Base-by-base conservation (phyloP, 2,329 filamentous ascomycete species). In the Myriosclerotinia scirpicola region DNA sequence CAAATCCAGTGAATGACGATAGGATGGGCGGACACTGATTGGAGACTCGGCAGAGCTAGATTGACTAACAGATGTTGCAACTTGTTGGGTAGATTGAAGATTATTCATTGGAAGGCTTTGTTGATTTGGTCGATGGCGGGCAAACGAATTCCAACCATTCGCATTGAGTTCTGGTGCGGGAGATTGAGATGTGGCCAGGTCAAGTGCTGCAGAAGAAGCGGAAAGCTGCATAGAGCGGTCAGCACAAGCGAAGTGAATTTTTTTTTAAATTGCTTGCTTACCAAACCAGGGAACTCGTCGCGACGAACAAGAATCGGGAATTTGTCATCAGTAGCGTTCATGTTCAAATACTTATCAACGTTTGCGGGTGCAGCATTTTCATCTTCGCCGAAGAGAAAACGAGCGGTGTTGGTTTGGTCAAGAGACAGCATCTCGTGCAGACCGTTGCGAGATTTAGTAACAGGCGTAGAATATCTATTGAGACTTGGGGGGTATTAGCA, bases 391-490 rank as follows among this genome's bases (percentile, higher is more conserved):
- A 97, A 96, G 48, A 97, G 82, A 75, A 96, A 96, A 65, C 90
- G 88, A 36, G 92, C 86, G 15, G 91, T 93, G 79, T 95, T 93
- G 74, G 92, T 92, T 72, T 91, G 89, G 69, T 95, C 93, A 67
- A 96, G 81, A 50, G 85, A 85, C 67, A 66, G 38, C 73, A 87
- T 83, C 71, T 89, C 87, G 75, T 90, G 87, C 73, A 87, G 80
- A 69, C 89, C 85, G 71, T 83, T 87, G 71, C 89, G 86, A 71
- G 88, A 86, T 68, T 85, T 85, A 58, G 90, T 92, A 62, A 94
- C 90, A 42, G 94, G 94, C 90, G 97, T 93, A 5, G 94, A 97
- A 79, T 96, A 96, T 71, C 94, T 90, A 77, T 97, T 96, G 68
- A 89, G 83, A 72, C 92, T 96, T 73, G 70, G 70, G 67, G 69